Evolutionary conservation across 306 rosid genomes (phyloP), one percentile per base, ranked within the genome.

Genomic region (Medicago ruthenica): DNA sequence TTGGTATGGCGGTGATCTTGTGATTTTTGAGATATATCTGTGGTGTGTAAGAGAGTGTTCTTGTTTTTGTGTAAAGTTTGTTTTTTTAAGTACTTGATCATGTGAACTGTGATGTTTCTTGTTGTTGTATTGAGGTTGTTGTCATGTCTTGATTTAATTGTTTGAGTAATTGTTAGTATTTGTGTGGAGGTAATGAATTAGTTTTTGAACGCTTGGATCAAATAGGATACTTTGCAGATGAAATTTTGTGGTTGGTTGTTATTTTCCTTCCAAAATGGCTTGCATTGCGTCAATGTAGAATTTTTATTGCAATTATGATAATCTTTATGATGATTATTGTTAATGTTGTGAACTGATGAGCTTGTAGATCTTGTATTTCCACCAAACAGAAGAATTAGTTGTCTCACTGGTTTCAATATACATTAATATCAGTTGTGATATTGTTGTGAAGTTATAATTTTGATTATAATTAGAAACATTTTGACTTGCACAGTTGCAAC

Each of bases 91-190:
- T 53, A 45, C 62, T 36, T 70, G 51, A 40, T 40, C 20, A 10
- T 21, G 58, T 73, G 74, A 65, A 61, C 73, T 58, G 27, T 53
- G 67, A 34, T n/a, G 17, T 59, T 60, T 15, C 2, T 20, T 5
- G 6, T 70, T 31, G 5, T 5, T 42, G 6, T 41, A 60, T 50
- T 79, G 57, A 63, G 67, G 80, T 47, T 76, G 58, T 61, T 64
- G 18, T 39, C 16, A n/a, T 70, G 76, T 73, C 68, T 8, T 79
- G 78, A 83, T 85, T 61, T 36, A 17, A 69, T 39, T 41, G 48
- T 17, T 73, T 37, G 62, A 7, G 62, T 57, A n/a, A 37, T 71
- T 58, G 6, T 72, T 61, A 6, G 78, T 50, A 14, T 42, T 78
- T 48, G 37, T 18, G 59, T 59, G 21, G 44, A 57, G 42, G 76